Percentiles rank a stretch among this genome's conserved stretches.
Conservation (phyloP, 2,329 filamentous ascomycete genomes). For the Neophaeococcomyces aloes region DNA sequence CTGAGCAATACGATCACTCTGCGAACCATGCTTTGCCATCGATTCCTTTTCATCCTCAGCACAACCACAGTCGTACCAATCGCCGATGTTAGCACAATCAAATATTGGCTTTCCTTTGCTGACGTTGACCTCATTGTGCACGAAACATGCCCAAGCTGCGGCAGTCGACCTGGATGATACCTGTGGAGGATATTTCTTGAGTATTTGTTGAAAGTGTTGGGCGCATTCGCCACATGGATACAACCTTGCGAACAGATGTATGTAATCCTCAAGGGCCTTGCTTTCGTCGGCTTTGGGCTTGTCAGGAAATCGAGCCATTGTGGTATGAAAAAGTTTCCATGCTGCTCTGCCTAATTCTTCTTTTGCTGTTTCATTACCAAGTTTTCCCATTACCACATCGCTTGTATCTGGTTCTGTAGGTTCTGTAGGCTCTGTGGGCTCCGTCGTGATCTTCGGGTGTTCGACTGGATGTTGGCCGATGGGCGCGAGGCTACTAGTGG, state of each 20-base stretch:
- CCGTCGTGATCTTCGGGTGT: constrained; percentile 12
- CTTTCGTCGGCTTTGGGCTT: constrained; percentile 51
- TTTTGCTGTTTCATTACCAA: constrained; percentile 41
- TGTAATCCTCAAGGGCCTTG: constrained; percentile 48
- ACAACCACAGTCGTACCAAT: constrained; percentile 58
- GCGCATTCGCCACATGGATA: constrained; percentile 60
- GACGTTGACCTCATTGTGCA: constrained; percentile 57
- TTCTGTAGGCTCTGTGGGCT: constrained; percentile 20
- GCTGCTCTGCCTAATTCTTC: constrained; percentile 55
- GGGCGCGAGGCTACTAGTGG: constrained; percentile 11
- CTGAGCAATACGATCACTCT: constrained; percentile 13
- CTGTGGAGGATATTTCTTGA: constrained; percentile 54
- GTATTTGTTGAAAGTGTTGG: constrained; percentile 50
- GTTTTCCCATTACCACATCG: constrained; percentile 35
- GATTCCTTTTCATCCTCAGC: constrained; percentile 42
- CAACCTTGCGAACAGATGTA: constrained; percentile 53
- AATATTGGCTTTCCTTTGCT: constrained; percentile 51
- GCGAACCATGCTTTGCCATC: constrained; percentile 13
- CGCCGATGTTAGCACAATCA: constrained; percentile 54
- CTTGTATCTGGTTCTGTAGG: constrained; percentile 35
- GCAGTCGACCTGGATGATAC: constrained; percentile 51
- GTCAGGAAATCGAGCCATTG: constrained; percentile 56
- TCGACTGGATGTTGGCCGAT: constrained; percentile 10
- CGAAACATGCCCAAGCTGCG: constrained; percentile 56
- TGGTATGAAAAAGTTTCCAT: constrained; percentile 58